phyloP scores from a whole-genome alignment of 495 filamentous ascomycete genomes.

The Platismatia glauca region DNA sequence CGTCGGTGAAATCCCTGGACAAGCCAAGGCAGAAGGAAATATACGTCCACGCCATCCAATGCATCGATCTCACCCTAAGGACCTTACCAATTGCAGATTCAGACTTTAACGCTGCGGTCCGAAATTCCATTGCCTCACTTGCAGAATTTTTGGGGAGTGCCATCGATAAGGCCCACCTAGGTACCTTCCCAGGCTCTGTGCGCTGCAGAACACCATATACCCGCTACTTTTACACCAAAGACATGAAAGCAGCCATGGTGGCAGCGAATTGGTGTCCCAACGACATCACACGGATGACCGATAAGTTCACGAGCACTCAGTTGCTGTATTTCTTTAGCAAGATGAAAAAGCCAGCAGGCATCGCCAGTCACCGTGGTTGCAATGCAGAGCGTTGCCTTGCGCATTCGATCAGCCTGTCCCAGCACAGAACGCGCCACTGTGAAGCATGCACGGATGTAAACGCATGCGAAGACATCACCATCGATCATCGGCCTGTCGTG shows the following conservation, averaged over 20 bases:
- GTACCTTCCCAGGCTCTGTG: neutral
- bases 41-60: neutral
- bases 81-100: neutral
- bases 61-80: neutral
- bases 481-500: neutral
- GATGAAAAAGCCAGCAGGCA: neutral
- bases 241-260: conserved; percentile 2
- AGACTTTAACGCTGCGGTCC: neutral
- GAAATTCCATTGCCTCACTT: neutral
- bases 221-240: neutral
- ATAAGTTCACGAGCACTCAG: neutral
- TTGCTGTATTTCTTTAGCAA: conserved; percentile 3
- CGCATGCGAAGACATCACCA: neutral
- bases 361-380: neutral
- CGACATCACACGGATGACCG: neutral
- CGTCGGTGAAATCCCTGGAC: neutral
- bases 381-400: neutral
- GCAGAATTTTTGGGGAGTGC: conserved; percentile 1
- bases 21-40: neutral
- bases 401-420: neutral
- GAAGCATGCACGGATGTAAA: neutral
- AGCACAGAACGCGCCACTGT: neutral
- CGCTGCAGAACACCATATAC: neutral
- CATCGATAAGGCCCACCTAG: neutral
- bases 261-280: conserved; percentile 2